Evolutionary conservation across 2,329 filamentous ascomycete species (phyloP), one percentile per base, ranked within the genome.

Genomic region (Microdochium trichocladiopsis): DNA sequence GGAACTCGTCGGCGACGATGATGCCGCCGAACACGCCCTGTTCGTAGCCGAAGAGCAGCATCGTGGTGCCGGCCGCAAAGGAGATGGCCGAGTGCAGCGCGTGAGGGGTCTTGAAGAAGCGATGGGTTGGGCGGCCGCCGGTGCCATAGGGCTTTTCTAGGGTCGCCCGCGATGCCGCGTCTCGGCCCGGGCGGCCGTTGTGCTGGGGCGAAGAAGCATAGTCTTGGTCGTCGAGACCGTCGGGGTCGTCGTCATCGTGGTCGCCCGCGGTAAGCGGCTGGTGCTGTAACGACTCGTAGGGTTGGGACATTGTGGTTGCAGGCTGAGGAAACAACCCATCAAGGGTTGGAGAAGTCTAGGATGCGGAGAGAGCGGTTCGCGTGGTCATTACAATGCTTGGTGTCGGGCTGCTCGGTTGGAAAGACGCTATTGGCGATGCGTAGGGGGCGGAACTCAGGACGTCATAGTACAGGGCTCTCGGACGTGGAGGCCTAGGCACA

Each of bases 21-120:
- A 56, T 53, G 4, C 52, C 54, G 12, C 49, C 31, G 25, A 56
- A 54, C 5, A 56, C 54, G 1, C 54, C 54, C 43, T 56, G 54
- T 23, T 56, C 52, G 25, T 56, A 56, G 23, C 54, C 52, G 28
- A 54, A 53, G 3, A 55, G 41, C 4, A 52, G 41, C 41, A 45
- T 45, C 16, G 41, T 45, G 41, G 41, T 45, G 41, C 41, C 37
- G 18, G 51, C 51, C 23, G 52, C 52, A 25, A 53, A 48, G 25
- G 52, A 51, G 16, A 53, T 53, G 28, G 52, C 52, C 16, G 49
- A 45, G 25, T 49, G 49, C 45, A 53, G 43, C 31, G 41, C 41
- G n/a, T 45, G 3, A 4, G 41, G 41, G n/a, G 41, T 45, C 41
- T 45, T 45, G 41, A 45, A 45, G 41, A 22, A 45, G 41, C 41